Percentiles rank a stretch among this genome's conserved stretches.
Evolutionary conservation across 192 early-diverging fungal species (phyloP).

Genomic region (Coemansia sp.): DNA sequence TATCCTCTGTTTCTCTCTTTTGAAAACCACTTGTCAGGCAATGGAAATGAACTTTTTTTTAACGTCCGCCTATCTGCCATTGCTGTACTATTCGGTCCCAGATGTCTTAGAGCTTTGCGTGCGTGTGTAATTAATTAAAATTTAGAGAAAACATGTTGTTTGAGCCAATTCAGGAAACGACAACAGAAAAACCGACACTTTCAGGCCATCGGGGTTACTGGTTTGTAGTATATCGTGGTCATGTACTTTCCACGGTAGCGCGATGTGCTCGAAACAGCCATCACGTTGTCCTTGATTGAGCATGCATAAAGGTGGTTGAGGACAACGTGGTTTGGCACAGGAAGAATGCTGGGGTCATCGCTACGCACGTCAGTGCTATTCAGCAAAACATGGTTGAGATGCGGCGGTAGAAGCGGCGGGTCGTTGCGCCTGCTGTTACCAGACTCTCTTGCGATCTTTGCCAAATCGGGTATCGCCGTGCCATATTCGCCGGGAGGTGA

Average conservation of each 20-base stretch:
- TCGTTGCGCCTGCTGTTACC: slow-evolving; percentile 54
- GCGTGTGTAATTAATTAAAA: not conserved
- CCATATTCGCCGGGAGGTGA: slow-evolving; percentile 68
- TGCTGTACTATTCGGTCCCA: no score
- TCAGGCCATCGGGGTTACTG: slow-evolving; percentile 20
- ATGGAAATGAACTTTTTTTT: no score
- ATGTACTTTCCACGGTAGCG: slow-evolving; percentile 89
- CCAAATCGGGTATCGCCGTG: slow-evolving; percentile 58
- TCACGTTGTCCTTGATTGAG: slow-evolving; percentile 91
- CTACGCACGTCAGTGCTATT: slow-evolving; percentile 68
- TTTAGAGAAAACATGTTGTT: no score
- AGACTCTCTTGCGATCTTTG: slow-evolving; percentile 41
- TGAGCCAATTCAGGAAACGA: no score
- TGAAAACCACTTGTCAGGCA: no score
- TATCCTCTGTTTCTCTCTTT: not conserved
- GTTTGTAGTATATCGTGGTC: slow-evolving; percentile 57
- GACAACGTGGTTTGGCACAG: slow-evolving; percentile 89
- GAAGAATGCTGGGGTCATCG: slow-evolving; percentile 79
- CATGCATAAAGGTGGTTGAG: slow-evolving; percentile 96
- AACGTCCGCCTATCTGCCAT: no score
- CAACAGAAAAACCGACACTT: no score
- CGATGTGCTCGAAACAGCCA: slow-evolving; percentile 88
- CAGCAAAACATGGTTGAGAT: slow-evolving; percentile 88
- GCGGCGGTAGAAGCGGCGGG: slow-evolving; percentile 86
- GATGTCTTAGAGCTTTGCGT: not conserved